These are phyloP conservation scores for Trichothecium roseum DNA, from an alignment of 2,329 filamentous ascomycete genomes.

Conservation along the genomic window DNA sequence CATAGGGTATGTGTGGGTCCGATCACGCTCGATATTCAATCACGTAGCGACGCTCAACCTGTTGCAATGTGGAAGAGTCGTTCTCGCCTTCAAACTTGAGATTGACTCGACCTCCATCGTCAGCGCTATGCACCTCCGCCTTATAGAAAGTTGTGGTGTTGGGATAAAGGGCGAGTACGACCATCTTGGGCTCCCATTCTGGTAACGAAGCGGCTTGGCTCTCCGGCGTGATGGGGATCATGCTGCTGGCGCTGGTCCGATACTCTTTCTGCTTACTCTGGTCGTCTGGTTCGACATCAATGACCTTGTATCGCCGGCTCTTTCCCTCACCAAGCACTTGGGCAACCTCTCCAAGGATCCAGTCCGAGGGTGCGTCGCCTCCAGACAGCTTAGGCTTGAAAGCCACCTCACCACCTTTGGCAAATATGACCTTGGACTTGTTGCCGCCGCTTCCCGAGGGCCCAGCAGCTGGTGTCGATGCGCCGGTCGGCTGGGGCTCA, in stretches of 20 bases:
- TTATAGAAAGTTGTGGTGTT: conserved; percentile 81
- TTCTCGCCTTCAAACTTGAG: conserved; percentile 75
- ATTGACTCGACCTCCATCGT: conserved; percentile 44
- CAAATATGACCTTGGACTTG: conserved; percentile 45
- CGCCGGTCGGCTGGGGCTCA: conserved; percentile 33
- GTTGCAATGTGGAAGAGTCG: conserved; percentile 60
- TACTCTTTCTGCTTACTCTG: conserved; percentile 58
- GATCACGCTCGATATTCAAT: conserved; percentile 54
- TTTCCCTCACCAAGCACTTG: conserved; percentile 68
- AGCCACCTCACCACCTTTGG: conserved; percentile 53
- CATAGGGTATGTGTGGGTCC: too few species aligned
- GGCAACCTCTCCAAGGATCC: conserved; percentile 71
- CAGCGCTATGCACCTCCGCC: conserved; percentile 67
- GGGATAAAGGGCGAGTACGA: conserved; percentile 69
- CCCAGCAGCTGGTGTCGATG: conserved; percentile 7
- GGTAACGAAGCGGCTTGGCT: conserved; percentile 37
- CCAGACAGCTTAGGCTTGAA: conserved; percentile 49
- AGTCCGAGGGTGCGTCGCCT: conserved; percentile 41
- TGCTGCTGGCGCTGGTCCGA: conserved; percentile 60
- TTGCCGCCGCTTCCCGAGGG: conserved; percentile 6
- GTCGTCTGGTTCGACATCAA: conserved; percentile 69
- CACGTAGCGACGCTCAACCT: conserved; percentile 67
- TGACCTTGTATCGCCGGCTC: conserved; percentile 66
- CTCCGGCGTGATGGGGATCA: conserved; percentile 63
- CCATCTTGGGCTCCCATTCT: conserved; percentile 56